These are phyloP conservation scores for Kluyveromyces sp. DNA, from an alignment of 1,139 yeast genomes.

Conservation along the genomic window DNA sequence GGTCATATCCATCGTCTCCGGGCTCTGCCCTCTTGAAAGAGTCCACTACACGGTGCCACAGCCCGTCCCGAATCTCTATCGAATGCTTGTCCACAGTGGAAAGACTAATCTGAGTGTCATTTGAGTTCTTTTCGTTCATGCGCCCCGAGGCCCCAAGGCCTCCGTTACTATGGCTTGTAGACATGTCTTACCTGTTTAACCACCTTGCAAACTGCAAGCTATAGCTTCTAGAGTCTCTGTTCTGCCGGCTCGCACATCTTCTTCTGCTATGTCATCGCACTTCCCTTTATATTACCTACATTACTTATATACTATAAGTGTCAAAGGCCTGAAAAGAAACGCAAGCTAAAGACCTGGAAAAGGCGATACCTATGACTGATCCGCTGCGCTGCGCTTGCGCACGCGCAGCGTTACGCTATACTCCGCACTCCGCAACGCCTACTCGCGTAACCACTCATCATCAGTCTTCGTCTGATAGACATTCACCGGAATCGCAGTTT, in stretches of 20 bases:
- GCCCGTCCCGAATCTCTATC: neutral
- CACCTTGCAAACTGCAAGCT: neutral
- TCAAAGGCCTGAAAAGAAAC: neutral
- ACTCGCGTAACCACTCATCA: no score
- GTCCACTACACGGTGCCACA: constrained; percentile 10
- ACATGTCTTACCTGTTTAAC: neutral
- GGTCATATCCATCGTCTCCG: neutral
- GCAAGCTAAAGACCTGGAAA: no score
- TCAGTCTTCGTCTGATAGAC: no score
- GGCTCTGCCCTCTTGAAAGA: constrained; percentile 16
- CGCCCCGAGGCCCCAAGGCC: neutral
- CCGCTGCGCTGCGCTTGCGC: neutral
- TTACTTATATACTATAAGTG: neutral
- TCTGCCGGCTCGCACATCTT: no score
- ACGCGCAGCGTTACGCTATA: neutral
- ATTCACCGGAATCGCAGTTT: no score
- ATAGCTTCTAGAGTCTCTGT: neutral
- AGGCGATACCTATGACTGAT: neutral
- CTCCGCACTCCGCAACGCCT: neutral
- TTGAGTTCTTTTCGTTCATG: neutral
- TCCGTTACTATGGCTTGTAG: neutral
- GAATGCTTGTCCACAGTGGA: constrained; percentile 1
- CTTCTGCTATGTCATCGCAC: neutral
- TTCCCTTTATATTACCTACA: neutral
- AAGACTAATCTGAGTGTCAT: constrained; percentile 2